Evolutionary conservation across 1,139 yeast genomes (phyloP).

Genomic region (Spathaspora sp.): DNA sequence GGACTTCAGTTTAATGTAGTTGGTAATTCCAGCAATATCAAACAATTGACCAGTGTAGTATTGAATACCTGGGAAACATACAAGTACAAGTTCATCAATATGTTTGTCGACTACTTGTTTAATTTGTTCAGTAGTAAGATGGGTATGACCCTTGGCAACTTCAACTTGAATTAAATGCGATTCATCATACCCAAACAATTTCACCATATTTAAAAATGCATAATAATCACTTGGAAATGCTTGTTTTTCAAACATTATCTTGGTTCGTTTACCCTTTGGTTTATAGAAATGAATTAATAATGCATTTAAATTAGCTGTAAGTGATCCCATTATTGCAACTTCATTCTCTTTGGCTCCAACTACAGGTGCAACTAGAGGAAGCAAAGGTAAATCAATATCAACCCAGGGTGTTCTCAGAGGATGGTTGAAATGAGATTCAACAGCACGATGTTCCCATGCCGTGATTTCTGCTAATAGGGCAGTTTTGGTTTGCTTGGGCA

Average conservation of each 20-base stretch:
- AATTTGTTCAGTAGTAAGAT: slow-evolving; percentile 64
- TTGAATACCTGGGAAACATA: slow-evolving; percentile 86
- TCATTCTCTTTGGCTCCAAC: slow-evolving; percentile 75
- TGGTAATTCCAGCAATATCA: slow-evolving; percentile 68
- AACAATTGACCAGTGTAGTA: slow-evolving; percentile 90
- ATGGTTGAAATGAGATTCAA: slow-evolving; percentile 80
- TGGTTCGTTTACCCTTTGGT: slow-evolving; percentile 58
- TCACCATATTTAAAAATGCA: slow-evolving; percentile 75
- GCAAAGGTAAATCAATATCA: slow-evolving; percentile 74
- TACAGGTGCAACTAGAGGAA: slow-evolving; percentile 65
- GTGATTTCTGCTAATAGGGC: slow-evolving; percentile 67
- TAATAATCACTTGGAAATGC: slow-evolving; percentile 94
- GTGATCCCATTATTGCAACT: slow-evolving; percentile 84
- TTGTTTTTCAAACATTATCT: slow-evolving; percentile 78
- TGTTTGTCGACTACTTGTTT: slow-evolving; percentile 53
- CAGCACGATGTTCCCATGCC: slow-evolving; percentile 82
- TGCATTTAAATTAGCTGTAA: slow-evolving; percentile 80
- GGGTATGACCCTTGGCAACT: slow-evolving; percentile 57
- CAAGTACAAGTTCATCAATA: slow-evolving; percentile 66
- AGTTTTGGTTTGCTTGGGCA: slow-evolving; percentile 64
- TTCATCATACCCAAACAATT: slow-evolving; percentile 58
- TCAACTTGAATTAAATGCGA: slow-evolving; percentile 62
- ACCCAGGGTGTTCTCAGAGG: slow-evolving; percentile 73
- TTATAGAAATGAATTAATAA: slow-evolving; percentile 71
- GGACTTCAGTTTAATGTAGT: slow-evolving; percentile 36